Base-by-base conservation (phyloP, 805 yeast genomes). In the Yarrowia sp. region DNA sequence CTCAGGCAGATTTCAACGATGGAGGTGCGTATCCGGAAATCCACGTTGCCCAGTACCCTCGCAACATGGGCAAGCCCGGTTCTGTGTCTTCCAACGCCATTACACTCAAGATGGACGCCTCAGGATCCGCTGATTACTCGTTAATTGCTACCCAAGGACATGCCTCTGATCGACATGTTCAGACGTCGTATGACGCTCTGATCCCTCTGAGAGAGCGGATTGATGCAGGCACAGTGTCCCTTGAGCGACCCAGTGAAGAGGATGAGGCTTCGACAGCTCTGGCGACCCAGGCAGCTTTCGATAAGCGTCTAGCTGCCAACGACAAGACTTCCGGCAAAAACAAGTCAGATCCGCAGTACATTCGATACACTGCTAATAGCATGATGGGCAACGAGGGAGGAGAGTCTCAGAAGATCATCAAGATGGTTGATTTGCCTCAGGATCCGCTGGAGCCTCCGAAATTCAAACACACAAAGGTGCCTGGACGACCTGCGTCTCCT, bases 391-490 rank as follows among this genome's bases (percentile, higher is more conserved):
- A 14, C 1, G 75, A 73, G 15, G 63, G 70, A 5, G 71, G 71
- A 13, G 69, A 68, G 7, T 72, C 71, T 47, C 78, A 78, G 66
- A 75, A 90, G 65, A 76, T 81, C 4, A 81, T 92, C 32, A 86
- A 86, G 70, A 84, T 92, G 47, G 85, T 86, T 13, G 90, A 87
- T 64, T 82, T 79, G 50, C 82, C 85, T 67, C 81, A 82, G 53
- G 98, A 93, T 76, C 98, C 98, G 0, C 81, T 92, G 82, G 85
- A 90, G 39, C 97, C 97, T 0, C 86, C 92, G 0, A 84, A 85
- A 65, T 86, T 87, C 76, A 87, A 86, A 71, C 79, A 88, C 64
- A 84, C 91, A 41, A 87, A 88, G 67, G 85, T 89, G 35, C 88
- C 95, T 4, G 86, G 84, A 43, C 81, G 86, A 0, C 87, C 89